phyloP scores from a whole-genome alignment of 345 rosid genomes.

The Adansonia digitata region DNA sequence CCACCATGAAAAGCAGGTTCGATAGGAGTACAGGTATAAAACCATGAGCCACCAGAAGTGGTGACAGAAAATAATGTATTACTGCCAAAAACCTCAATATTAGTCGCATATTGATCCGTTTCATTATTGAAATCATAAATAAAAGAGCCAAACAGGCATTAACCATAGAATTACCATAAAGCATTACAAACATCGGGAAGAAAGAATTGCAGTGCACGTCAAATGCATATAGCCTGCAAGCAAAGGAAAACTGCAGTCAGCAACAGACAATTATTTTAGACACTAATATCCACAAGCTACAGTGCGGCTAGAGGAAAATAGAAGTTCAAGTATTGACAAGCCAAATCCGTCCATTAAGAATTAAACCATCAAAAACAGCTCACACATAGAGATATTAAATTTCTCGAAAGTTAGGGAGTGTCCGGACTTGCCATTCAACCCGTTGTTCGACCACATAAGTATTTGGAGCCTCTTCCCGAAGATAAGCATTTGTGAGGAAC shows the following conservation, averaged over 20 bases:
- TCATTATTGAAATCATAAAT: not conserved
- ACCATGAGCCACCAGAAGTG: conserved; percentile 79
- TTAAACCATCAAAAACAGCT: not conserved
- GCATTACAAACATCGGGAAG: conserved; percentile 95
- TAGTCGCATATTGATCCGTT: conserved; percentile 5
- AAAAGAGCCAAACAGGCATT: not conserved
- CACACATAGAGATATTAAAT: not conserved
- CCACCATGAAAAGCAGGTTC: conserved; percentile 89
- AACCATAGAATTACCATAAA: conserved; percentile 53
- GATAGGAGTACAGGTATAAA: conserved; percentile 77
- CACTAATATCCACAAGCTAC: not conserved
- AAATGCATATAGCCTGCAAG: conserved; percentile 84
- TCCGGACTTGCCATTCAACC: conserved; percentile 85
- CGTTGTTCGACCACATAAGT: conserved; percentile 97
- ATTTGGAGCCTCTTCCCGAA: conserved; percentile 90
- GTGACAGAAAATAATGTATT: conserved; percentile 86
- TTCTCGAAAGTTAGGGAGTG: conserved; percentile 10
- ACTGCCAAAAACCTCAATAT: conserved; percentile 47
- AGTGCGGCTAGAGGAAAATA: not conserved
- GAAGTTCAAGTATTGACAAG: not conserved
- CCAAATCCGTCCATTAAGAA: conserved; percentile 1
- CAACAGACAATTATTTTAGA: conserved; percentile 1
- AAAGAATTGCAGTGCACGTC: conserved; percentile 99
- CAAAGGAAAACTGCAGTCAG: conserved; percentile 18
- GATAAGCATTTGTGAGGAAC: conserved; percentile 86